These are phyloP conservation scores for Plasmodium coatneyi DNA, from an alignment of 169 alveolate genomes.

Conservation along the genomic window DNA sequence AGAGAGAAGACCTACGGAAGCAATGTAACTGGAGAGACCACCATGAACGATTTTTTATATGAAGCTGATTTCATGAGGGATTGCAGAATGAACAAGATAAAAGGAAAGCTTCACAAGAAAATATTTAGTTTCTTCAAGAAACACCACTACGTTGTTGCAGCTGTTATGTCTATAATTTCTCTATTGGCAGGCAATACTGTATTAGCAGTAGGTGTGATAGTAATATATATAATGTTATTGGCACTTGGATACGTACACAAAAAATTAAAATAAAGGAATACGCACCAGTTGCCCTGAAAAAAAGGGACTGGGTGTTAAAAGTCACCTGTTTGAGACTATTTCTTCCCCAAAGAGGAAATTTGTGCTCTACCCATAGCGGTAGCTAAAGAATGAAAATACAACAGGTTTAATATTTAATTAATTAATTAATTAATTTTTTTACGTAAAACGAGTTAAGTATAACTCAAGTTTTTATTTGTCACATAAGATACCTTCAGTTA, in stretches of 20 bases:
- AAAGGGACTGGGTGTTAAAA: not conserved
- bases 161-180: not conserved
- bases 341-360: not conserved
- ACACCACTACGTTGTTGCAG: constrained; percentile 2
- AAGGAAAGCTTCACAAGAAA: not conserved
- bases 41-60: not conserved
- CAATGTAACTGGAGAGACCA: not conserved
- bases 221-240: not conserved
- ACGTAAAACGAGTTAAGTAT: not conserved
- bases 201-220: not conserved
- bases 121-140: not conserved
- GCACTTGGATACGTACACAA: not conserved
- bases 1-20: not conserved
- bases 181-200: not conserved
- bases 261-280: not conserved
- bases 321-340: not conserved
- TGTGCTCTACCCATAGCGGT: not conserved
- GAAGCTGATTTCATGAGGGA: constrained; percentile 6
- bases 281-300: not conserved
- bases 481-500: not conserved
- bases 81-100: not conserved
- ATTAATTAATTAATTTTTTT: not conserved
- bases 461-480: not conserved
- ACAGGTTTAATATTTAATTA: not conserved
- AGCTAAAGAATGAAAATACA: not conserved